A percentile compares a stretch with the other conserved stretches of the same genome.
These are phyloP conservation scores for Vachellia collinsii DNA, from an alignment of 306 rosid genomes.

Conservation along the genomic window DNA sequence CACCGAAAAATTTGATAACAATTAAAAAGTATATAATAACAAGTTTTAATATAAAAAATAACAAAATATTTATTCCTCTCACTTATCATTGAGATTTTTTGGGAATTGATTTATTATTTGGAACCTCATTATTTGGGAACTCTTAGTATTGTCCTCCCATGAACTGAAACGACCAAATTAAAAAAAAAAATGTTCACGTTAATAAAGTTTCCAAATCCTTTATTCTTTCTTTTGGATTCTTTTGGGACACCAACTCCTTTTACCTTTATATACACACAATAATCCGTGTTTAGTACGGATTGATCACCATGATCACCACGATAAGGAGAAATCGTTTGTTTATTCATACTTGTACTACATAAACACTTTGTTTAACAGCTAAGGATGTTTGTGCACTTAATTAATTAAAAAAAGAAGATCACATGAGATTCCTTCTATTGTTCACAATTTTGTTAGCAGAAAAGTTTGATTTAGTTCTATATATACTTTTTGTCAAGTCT, in stretches of 20 bases:
- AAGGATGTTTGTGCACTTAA: conserved; percentile 46
- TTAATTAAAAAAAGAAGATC: conserved; percentile 36
- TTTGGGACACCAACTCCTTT: neutral
- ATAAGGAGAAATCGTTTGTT: conserved; percentile 18
- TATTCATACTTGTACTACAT: conserved; percentile 1
- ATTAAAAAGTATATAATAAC: too few relatives aligned
- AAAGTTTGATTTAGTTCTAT: too few relatives aligned
- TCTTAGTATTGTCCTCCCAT: too few relatives aligned
- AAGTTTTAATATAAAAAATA: too few relatives aligned
- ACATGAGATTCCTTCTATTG: conserved; percentile 40
- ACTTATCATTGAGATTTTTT: too few relatives aligned
- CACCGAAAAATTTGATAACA: too few relatives aligned
- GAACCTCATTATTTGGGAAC: too few relatives aligned
- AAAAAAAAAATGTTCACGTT: neutral
- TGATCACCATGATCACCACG: neutral
- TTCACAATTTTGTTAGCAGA: too few relatives aligned
- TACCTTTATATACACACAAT: conserved; percentile 1
- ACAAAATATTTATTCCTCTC: too few relatives aligned
- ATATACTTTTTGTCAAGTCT: too few relatives aligned
- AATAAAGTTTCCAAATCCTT: neutral
- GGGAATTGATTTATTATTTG: too few relatives aligned
- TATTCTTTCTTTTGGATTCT: neutral
- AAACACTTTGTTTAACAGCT: conserved; percentile 50
- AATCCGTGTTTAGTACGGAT: conserved; percentile 59
- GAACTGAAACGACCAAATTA: too few relatives aligned